phyloP scores from a whole-genome alignment of 345 rosid species.

The Gossypium anomalum region DNA sequence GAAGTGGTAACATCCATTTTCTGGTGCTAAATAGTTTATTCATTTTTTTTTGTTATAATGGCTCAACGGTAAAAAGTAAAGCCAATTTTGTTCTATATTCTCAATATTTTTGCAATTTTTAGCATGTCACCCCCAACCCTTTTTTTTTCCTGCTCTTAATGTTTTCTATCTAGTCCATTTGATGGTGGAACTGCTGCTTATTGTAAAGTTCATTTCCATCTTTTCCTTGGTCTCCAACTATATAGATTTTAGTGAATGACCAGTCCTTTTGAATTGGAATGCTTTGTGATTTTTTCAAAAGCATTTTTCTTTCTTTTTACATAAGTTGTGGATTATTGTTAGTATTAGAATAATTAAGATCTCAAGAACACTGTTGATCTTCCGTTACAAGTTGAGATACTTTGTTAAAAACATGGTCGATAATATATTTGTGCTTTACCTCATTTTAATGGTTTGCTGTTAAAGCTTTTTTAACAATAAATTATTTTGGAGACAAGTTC shows the following conservation, averaged over 20 bases:
- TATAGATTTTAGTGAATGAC: neutral
- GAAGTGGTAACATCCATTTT: neutral
- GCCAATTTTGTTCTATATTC: neutral
- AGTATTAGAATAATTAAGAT: neutral
- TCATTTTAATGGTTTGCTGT: neutral
- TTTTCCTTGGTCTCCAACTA: neutral
- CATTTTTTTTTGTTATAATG: neutral
- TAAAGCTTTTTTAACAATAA: neutral
- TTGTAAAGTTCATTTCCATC: neutral
- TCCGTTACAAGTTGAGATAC: neutral
- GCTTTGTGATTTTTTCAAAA: neutral
- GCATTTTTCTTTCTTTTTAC: neutral
- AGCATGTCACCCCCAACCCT: neutral
- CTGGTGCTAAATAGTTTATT: neutral
- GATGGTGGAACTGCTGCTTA: neutral
- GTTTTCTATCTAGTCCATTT: too few relatives aligned
- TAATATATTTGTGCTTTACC: neutral
- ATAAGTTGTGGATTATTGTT: neutral
- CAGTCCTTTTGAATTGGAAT: neutral
- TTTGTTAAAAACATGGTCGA: neutral
- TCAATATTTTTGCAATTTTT: neutral
- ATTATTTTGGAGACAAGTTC: neutral
- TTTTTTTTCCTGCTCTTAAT: neutral
- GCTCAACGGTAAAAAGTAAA: neutral
- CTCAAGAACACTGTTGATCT: neutral